A percentile compares a stretch with the other conserved stretches of the same genome.
Conservation (phyloP, 352 stramenopile species). For the Pythium dissimile region DNA sequence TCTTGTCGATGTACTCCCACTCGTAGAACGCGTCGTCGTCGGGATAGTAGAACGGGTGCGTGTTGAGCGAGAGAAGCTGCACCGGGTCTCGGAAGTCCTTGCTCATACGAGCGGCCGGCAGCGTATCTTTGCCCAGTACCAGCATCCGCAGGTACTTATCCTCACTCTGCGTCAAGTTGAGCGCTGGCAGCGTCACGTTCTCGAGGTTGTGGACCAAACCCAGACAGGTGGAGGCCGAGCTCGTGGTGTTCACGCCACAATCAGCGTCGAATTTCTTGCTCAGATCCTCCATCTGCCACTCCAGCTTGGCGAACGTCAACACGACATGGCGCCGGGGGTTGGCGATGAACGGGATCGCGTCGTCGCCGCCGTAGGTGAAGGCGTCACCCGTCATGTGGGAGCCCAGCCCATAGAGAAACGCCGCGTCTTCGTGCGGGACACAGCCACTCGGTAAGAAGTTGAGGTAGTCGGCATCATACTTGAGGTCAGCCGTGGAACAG, state of each 20-base stretch:
- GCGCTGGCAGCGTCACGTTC: not conserved
- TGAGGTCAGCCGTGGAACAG: slow-evolving; percentile 30
- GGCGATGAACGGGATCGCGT: slow-evolving; percentile 26
- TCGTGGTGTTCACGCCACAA: no score
- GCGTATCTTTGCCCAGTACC: slow-evolving; percentile 25
- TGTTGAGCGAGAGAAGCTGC: slow-evolving; percentile 40
- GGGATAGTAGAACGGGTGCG: slow-evolving; percentile 24
- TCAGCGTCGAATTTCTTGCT: slow-evolving; percentile 30
- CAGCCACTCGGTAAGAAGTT: slow-evolving; percentile 26
- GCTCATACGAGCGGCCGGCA: slow-evolving; percentile 24
- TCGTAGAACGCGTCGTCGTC: no score
- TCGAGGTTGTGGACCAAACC: slow-evolving; percentile 8
- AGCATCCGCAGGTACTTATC: slow-evolving; percentile 8
- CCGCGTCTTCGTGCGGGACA: slow-evolving; percentile 17
- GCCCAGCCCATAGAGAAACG: slow-evolving; percentile 27
- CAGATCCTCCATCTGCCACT: slow-evolving; percentile 31
- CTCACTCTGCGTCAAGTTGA: not conserved
- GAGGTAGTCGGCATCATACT: slow-evolving; percentile 31
- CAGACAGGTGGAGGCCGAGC: no score
- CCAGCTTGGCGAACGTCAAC: slow-evolving; percentile 41
- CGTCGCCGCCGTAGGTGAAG: slow-evolving; percentile 21
- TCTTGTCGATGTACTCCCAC: slow-evolving; percentile 8
- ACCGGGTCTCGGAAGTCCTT: slow-evolving; percentile 38
- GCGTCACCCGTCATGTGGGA: slow-evolving; percentile 37
- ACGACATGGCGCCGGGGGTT: slow-evolving; percentile 34